Percentiles rank a stretch among this genome's conserved stretches.
Conservation (phyloP, 1,284 basidiomycete species). For the Puccinia hordei region DNA sequence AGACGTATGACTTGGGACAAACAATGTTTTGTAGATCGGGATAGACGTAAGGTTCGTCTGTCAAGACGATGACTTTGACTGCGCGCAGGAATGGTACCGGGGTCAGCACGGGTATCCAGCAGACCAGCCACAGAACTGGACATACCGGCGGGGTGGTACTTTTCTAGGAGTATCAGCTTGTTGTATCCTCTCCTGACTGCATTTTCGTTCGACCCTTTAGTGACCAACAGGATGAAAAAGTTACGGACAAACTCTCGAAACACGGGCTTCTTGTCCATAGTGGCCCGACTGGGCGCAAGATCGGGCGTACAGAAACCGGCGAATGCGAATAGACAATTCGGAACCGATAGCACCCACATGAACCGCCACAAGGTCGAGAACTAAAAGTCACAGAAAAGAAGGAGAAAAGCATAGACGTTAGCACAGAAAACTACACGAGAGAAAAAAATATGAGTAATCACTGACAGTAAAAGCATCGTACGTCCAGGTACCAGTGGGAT, state of each 20-base stretch:
- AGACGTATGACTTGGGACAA: constrained; percentile 61
- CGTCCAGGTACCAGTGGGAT: constrained; percentile 56
- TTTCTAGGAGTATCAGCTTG: constrained; percentile 61
- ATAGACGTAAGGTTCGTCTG: constrained; percentile 61
- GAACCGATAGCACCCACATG: constrained; percentile 59
- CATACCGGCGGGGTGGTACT: constrained; percentile 59
- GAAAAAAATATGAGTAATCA: background rate
- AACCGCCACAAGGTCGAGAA: constrained; percentile 61
- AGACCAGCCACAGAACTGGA: too few relatives aligned
- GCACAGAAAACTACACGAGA: background rate
- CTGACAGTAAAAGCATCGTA: constrained; percentile 47
- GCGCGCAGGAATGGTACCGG: background rate
- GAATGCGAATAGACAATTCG: constrained; percentile 60
- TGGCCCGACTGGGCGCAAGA: constrained; percentile 59
- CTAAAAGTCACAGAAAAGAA: constrained; percentile 41
- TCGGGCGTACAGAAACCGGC: constrained; percentile 59
- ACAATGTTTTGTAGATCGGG: constrained; percentile 61
- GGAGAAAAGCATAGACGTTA: background rate
- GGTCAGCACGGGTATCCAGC: background rate
- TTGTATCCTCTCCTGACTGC: constrained; percentile 61
- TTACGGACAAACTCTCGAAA: constrained; percentile 60
- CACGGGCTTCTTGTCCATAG: constrained; percentile 60
- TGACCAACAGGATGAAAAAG: constrained; percentile 61
- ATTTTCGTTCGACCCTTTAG: constrained; percentile 61
- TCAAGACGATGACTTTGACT: constrained; percentile 60